Base-by-base conservation (phyloP, 1,284 basidiomycete genomes). In the Microbotryum silenes-acaulis region DNA sequence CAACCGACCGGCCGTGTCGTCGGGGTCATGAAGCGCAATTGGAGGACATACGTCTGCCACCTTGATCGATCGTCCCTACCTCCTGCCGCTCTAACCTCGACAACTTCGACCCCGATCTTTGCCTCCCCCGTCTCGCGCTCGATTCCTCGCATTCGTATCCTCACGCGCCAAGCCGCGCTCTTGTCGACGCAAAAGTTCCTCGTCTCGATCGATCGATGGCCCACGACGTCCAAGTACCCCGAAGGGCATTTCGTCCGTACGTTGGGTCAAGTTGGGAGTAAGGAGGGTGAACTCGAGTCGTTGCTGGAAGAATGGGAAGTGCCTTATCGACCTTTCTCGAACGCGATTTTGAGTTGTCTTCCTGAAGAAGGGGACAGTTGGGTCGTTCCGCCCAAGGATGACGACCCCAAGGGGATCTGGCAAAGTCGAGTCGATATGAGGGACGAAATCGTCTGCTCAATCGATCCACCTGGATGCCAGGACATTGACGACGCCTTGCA, bases 401-500 rank as follows among this genome's bases (percentile, higher is more conserved):
- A 75, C 0, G 68, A 67, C n/a, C 58, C 58, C 37, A 60, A 71
- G 57, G 75, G 75, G 6, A 80, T 83, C 33, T 99, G 96, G 96
- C 80, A 83, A 66, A 87, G 88, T 69, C 80, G 96, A 65, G 85
- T 89, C 74, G 96, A 99, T 79, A 73, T 99, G 73, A 81, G 96
- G 60, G 84, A 87, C 57, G 77, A 97, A 71, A 80, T 88, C 52
- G 85, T 99, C 53, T 98, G 96, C 77, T 94, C 91, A 72, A 98
- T 99, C 71, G 96, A 99, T 77, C 94, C 94, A 2, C 92, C 91
- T 16, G 92, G 86, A 46, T 98, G 96, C 76, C 91, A 97, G 74
- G 96, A 99, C 77, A 99, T 99, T 50, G 96, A 99, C 74, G 96
- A 99, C 75, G 96, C 96, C 0, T 78, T 99, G n/a, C 96, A 99